A percentile compares a stretch with the other conserved stretches of the same genome.
Evolutionary conservation across 371 early-diverging fungal species (phyloP).

Genomic region (Fennellomyces sp.): DNA sequence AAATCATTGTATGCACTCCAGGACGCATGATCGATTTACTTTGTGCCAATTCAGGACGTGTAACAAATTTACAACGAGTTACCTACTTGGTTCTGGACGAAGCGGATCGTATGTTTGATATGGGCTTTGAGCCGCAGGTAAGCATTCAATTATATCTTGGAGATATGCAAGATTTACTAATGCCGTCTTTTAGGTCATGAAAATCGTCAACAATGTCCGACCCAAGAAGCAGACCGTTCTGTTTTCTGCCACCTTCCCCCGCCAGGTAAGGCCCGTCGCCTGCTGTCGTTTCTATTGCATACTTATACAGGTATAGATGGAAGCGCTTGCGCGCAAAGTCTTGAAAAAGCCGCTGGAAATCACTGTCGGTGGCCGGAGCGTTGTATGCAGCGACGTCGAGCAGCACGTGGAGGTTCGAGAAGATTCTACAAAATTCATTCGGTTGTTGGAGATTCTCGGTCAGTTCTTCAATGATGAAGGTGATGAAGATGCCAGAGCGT

Average conservation of each 20-base stretch:
- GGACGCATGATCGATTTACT: slow-evolving; percentile 99
- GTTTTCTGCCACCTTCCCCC: slow-evolving; percentile 97
- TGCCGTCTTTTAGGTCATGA: slow-evolving; percentile 69
- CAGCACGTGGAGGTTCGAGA: slow-evolving; percentile 92
- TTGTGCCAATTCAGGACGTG: slow-evolving; percentile 94
- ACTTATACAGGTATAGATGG: slow-evolving; percentile 65
- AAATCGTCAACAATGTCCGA: slow-evolving; percentile 96
- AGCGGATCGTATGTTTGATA: slow-evolving; percentile 97
- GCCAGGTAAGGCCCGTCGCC: slow-evolving; percentile 56
- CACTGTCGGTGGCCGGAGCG: slow-evolving; percentile 91
- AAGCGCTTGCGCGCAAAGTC: slow-evolving; percentile 94
- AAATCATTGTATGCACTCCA: slow-evolving; percentile 99
- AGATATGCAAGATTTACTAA: not conserved
- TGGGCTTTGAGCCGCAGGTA: slow-evolving; percentile 98
- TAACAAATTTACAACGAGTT: slow-evolving; percentile 92
- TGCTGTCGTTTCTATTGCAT: not conserved
- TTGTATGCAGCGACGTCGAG: slow-evolving; percentile 87
- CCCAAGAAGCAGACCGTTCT: slow-evolving; percentile 91
- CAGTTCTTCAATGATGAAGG: slow-evolving; percentile 67
- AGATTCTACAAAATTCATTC: slow-evolving; percentile 81
- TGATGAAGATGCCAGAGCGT: slow-evolving; percentile 60
- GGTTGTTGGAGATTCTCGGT: slow-evolving; percentile 91
- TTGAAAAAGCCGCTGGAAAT: slow-evolving; percentile 90
- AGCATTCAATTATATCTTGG: not conserved
- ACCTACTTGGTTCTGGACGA: slow-evolving; percentile 99